Percentiles rank a stretch among this genome's conserved stretches.
These are phyloP conservation scores for Penicillium sp. DNA, from an alignment of 2,329 filamentous ascomycete species.

Conservation along the genomic window DNA sequence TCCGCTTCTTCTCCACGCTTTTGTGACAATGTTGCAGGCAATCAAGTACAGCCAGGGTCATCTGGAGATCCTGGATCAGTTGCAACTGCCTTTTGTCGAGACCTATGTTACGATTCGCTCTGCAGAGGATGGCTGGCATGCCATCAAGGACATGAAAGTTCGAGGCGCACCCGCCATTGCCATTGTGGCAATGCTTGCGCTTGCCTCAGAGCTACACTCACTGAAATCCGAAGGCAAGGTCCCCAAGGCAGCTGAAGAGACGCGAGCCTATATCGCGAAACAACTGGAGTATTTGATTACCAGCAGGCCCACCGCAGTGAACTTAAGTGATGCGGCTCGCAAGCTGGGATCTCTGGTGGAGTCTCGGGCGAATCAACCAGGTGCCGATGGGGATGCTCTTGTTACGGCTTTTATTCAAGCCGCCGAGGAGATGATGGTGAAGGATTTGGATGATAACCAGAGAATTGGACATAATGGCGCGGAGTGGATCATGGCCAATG, in stretches of 20 bases:
- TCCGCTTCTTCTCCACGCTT: background rate
- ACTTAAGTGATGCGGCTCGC: slow-evolving; percentile 81
- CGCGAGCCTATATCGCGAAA: slow-evolving; percentile 63
- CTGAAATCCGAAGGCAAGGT: slow-evolving; percentile 36
- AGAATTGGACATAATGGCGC: slow-evolving; percentile 79
- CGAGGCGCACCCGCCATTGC: slow-evolving; percentile 88
- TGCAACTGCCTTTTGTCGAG: slow-evolving; percentile 57
- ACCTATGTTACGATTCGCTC: slow-evolving; percentile 53
- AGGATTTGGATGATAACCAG: slow-evolving; percentile 83
- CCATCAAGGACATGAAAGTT: slow-evolving; percentile 62
- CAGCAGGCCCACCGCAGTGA: slow-evolving; percentile 90
- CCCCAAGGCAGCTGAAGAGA: slow-evolving; percentile 55
- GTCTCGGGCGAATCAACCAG: slow-evolving; percentile 36
- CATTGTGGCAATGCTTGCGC: slow-evolving; percentile 86
- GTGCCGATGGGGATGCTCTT: slow-evolving; percentile 48
- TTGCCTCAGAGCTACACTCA: slow-evolving; percentile 74
- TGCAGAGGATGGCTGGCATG: slow-evolving; percentile 59
- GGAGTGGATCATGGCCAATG: slow-evolving; percentile 68
- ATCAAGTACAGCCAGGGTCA: slow-evolving; percentile 56
- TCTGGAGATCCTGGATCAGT: slow-evolving; percentile 60
- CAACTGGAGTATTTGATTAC: slow-evolving; percentile 82
- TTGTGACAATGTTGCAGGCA: slow-evolving; percentile 50
- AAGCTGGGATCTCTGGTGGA: slow-evolving; percentile 67
- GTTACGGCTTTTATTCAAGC: slow-evolving; percentile 67
- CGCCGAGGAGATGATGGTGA: slow-evolving; percentile 79